Evolutionary conservation across 352 stramenopile genomes (phyloP), one percentile per base, ranked within the genome.

Genomic region (Chrysophaeum taylorii): DNA sequence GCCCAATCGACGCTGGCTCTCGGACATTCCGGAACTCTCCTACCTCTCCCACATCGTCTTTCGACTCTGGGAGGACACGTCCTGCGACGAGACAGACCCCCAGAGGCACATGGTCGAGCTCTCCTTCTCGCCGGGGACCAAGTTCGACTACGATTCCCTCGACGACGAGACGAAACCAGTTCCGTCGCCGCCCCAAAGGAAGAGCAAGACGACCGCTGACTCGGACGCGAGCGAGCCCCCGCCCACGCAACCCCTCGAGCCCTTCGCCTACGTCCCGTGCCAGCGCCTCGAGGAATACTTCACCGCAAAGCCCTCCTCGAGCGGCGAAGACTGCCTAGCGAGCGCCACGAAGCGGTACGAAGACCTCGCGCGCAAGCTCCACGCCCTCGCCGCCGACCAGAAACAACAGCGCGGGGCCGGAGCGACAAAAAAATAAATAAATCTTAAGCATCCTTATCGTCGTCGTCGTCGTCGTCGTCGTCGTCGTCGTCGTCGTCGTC

Each of bases 1-100:
- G 4, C 84, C 80, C 0, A 66, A 77, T 36, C 60, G 75, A 50
- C 80, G 81, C 38, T 75, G 79, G 63, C 45, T 57, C 45, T 57
- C 45, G 9, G 82, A 95, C 63, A 87, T 96, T 45, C 84, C 84
- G 16, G 94, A 98, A 79, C 84, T 98, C 48, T 97, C 96, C 77
- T 99, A 99, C 75, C 79, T 99, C 7, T 97, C 94, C 23, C 95
- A 98, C 72, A 89, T 99, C 64, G 90, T 99, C 1, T 96, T 99
- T 61, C 90, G 95, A 25, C 84, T 99, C 41, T 99, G 98, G 67
- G 95, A 99, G 83, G 91, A 97, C 64, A 87, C 85, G 23, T 69
- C 82, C 35, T 82, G 87, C 45, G 70, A 80, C 31, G 72, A 74
- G 37, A 71, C 82, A 43, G 82, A 89, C 75, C 82, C 82, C n/a